Percentiles rank a stretch among this genome's conserved stretches.
These are phyloP conservation scores for Smallanthus sonchifolius DNA, from an alignment of 129 eudicot genomes.

Conservation along the genomic window DNA sequence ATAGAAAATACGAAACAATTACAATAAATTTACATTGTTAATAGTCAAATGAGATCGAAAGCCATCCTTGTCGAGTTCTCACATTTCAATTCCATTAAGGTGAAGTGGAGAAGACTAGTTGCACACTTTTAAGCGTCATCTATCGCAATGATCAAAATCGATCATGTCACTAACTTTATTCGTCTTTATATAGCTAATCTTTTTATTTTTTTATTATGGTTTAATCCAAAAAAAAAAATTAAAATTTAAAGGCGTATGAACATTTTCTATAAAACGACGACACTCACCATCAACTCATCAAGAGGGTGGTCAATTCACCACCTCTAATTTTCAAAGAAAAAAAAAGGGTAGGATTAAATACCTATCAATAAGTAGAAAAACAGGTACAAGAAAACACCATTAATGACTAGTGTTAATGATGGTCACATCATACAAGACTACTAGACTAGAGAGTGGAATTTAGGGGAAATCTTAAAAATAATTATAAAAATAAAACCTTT, in stretches of 20 bases:
- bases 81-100: background rate
- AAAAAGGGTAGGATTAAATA: constrained; percentile 16
- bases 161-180: background rate
- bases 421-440: constrained; percentile 23
- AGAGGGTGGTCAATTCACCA: constrained; percentile 7
- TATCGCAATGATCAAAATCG: background rate
- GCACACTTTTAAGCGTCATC: background rate
- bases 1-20: no score
- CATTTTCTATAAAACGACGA: background rate
- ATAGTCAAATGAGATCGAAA: background rate
- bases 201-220: background rate
- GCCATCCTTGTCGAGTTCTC: background rate
- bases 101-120: background rate
- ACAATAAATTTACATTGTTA: background rate
- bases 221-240: background rate
- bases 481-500: background rate
- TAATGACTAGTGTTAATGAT: constrained; percentile 23
- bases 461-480: background rate
- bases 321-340: constrained; percentile 12
- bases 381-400: constrained; percentile 20
- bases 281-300: background rate
- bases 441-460: constrained; percentile 9
- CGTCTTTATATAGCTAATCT: background rate
- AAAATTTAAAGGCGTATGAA: background rate
- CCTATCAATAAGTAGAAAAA: constrained; percentile 19